Evolutionary conservation across 768 basidiomycete genomes (phyloP), one percentile per base, ranked within the genome.

Genomic region (Cubamyces lactineus): DNA sequence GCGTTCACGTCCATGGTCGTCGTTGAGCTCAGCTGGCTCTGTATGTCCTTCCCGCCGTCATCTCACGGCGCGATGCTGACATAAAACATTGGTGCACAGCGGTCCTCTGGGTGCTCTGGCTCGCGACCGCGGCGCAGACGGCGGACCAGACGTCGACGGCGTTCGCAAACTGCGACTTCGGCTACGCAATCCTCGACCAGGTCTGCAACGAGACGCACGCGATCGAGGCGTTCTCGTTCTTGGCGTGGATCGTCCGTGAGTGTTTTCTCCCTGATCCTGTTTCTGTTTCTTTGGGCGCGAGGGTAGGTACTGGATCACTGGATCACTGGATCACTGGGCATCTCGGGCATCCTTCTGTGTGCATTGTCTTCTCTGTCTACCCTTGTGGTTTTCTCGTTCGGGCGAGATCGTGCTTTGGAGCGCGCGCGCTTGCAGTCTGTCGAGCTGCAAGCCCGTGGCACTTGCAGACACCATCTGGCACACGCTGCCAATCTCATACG

Each of bases 21-120:
- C 30, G 62, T 73, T 38, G 74, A 76, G 66, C 64, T 76, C 24
- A 30, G 24, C 43, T 70, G 65, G 67, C 64, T 71, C 39, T 65
- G 69, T 71, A 46, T 46, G 66, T 61, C 45, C 23, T 57, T 53
- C 28, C 42, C 40, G 13, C 53, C 40, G 7, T n/a, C n/a, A n/a
- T n/a, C n/a, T n/a, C n/a, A n/a, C n/a, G n/a, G 23, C 23, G 41
- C 40, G 8, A 39, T 5, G 5, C 26, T 53, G 43, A 28, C n/a
- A n/a, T n/a, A n/a, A n/a, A n/a, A n/a, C 39, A 8, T 1, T 46
- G 17, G 23, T 8, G 5, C 16, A 13, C 48, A 69, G 71, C 61
- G 26, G 34, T 74, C 45, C 71, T 76, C 19, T 69, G 68, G 57
- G 57, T 75, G 30, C 60, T 76, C 15, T 76, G 72, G 72, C 56